These are phyloP conservation scores for Xylaria flabelliformis DNA, from an alignment of 495 filamentous ascomycete genomes.

Conservation along the genomic window DNA sequence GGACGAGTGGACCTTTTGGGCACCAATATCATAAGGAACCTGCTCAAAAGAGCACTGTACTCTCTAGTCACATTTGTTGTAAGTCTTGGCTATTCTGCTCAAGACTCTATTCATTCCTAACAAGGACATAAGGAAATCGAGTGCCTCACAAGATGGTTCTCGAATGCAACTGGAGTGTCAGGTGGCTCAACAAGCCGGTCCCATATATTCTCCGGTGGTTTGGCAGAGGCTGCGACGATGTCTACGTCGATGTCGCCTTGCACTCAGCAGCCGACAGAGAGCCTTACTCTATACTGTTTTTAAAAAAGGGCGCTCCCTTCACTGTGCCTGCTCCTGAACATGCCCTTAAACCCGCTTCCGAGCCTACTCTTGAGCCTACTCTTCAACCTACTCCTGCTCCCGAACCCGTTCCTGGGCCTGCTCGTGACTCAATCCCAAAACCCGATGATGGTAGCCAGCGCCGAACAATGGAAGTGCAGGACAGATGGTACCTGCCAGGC, in stretches of 20 bases:
- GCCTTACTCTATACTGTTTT: background rate
- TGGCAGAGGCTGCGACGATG: background rate
- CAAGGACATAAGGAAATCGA: background rate
- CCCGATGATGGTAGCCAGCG: background rate
- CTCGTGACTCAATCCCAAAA: background rate
- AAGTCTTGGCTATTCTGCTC: background rate
- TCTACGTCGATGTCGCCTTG: constrained; percentile 6
- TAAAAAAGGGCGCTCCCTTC: background rate
- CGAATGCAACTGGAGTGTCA: background rate
- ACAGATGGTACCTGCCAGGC: constrained; percentile 11
- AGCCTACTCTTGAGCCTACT: too few species aligned
- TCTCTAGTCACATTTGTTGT: background rate
- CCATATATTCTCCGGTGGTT: background rate
- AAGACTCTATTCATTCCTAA: background rate
- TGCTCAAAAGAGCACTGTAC: background rate
- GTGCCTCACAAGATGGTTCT: background rate
- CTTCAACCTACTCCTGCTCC: too few species aligned
- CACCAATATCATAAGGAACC: background rate
- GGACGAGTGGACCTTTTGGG: background rate
- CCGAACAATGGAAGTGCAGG: background rate
- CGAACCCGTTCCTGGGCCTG: background rate
- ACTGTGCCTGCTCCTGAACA: background rate
- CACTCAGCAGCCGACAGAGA: too few species aligned
- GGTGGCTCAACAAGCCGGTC: background rate
- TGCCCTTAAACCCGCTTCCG: too few species aligned